phyloP scores from a whole-genome alignment of 768 basidiomycete species.

The Suillus luteus region DNA sequence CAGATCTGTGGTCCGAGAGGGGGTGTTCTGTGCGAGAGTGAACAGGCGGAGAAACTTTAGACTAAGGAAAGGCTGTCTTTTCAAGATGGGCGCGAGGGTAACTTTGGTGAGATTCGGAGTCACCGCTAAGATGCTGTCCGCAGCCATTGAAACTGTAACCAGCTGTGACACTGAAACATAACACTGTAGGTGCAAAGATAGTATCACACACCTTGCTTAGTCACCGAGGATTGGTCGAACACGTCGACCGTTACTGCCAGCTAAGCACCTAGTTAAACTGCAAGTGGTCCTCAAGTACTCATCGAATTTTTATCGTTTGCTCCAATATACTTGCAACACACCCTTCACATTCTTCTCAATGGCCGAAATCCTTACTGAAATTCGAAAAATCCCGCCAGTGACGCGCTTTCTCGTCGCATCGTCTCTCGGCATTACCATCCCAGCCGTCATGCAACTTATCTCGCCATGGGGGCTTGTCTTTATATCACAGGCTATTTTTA shows the following conservation, averaged over 20 bases:
- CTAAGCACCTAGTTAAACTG: not conserved
- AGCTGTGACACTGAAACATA: not conserved
- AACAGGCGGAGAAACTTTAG: not conserved
- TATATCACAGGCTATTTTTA: slow-evolving; percentile 43
- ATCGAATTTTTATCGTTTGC: not conserved
- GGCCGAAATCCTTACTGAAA: slow-evolving; percentile 55
- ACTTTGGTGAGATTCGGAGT: not conserved
- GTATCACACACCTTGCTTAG: not conserved
- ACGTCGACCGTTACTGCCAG: not conserved
- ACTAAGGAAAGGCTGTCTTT: not conserved
- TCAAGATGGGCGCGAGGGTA: not conserved
- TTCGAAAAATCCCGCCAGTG: slow-evolving; percentile 82
- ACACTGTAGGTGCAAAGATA: slow-evolving; percentile 1
- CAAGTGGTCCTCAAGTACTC: not conserved
- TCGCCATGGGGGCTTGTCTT: slow-evolving; percentile 58
- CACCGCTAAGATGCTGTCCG: not conserved
- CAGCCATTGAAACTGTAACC: not conserved
- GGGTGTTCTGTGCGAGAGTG: not conserved
- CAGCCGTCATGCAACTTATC: slow-evolving; percentile 56
- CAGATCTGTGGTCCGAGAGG: not conserved
- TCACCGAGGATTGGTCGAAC: not conserved
- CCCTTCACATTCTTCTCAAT: slow-evolving; percentile 29
- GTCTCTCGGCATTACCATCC: slow-evolving; percentile 58
- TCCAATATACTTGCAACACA: not conserved
- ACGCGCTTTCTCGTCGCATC: slow-evolving; percentile 71